Evolutionary conservation across 345 rosid species (phyloP).

Genomic region (Linum tenue): DNA sequence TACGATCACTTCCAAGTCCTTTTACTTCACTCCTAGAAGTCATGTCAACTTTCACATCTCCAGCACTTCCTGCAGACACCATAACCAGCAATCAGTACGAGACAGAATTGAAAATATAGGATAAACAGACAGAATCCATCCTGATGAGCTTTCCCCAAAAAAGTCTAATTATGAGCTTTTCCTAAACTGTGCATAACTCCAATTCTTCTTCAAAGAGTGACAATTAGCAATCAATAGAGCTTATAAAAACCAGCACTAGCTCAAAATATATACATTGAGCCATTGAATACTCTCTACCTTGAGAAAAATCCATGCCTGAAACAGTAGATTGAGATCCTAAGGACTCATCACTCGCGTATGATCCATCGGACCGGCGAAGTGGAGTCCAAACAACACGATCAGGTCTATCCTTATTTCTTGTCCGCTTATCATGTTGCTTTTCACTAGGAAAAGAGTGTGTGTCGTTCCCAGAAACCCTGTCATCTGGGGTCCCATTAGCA

Average conservation of each 20-base stretch:
- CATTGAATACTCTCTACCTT: constrained; percentile 11
- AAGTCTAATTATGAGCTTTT: neutral
- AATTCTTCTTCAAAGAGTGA: neutral
- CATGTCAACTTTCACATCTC: neutral
- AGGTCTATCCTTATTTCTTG: constrained; percentile 59
- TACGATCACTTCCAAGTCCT: neutral
- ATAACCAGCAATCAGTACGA: neutral
- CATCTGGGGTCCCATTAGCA: constrained; percentile 33
- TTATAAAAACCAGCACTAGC: neutral
- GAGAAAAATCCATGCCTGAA: constrained; percentile 17
- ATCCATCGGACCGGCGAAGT: constrained; percentile 49
- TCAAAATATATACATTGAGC: neutral
- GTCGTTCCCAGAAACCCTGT: constrained; percentile 38
- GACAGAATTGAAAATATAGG: too few species aligned
- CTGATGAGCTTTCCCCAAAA: too few species aligned
- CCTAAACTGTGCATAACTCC: neutral
- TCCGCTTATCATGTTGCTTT: constrained; percentile 37
- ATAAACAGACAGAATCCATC: too few species aligned
- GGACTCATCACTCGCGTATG: constrained; percentile 45
- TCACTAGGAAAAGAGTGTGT: constrained; percentile 17
- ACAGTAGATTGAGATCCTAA: constrained; percentile 16
- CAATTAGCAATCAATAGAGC: neutral
- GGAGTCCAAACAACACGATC: constrained; percentile 73
- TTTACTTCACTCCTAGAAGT: neutral
- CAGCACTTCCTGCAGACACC: neutral